These are phyloP conservation scores for Mycena olivaceomarginata DNA, from an alignment of 768 basidiomycete species.

Conservation along the genomic window DNA sequence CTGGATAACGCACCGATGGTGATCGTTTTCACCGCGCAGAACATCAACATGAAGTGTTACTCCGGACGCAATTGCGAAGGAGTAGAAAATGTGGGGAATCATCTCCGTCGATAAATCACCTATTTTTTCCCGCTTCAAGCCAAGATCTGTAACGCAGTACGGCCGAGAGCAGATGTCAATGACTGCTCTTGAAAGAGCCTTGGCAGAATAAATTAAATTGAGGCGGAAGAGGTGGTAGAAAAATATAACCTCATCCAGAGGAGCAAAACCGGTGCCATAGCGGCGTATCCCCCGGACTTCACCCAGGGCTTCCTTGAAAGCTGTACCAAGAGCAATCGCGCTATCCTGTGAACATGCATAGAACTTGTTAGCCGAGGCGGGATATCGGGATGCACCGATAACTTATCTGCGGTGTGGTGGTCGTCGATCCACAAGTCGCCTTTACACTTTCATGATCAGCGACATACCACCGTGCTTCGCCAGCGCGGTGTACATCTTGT, in stretches of 20 bases:
- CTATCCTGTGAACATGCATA: constrained; percentile 80
- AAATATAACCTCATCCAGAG: constrained; percentile 90
- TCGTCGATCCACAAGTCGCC: constrained; percentile 99
- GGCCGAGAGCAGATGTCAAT: constrained; percentile 99
- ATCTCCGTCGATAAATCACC: constrained; percentile 98
- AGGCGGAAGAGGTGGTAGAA: constrained; percentile 8
- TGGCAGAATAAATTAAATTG: constrained; percentile 34
- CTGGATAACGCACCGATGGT: constrained; percentile 84
- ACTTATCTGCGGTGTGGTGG: constrained; percentile 99
- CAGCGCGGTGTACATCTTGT: constrained; percentile 97
- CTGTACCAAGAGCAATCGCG: constrained; percentile 90
- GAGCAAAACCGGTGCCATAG: constrained; percentile 98
- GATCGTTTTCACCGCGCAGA: constrained; percentile 96
- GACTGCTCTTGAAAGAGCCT: constrained; percentile 97
- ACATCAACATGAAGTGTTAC: constrained; percentile 97
- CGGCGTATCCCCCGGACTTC: constrained; percentile 95
- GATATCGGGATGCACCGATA: background rate
- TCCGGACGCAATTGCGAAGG: constrained; percentile 97
- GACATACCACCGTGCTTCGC: constrained; percentile 98
- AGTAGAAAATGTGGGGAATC: constrained; percentile 98
- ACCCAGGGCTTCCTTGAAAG: constrained; percentile 96
- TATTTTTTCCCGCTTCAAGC: constrained; percentile 91
- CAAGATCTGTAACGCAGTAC: constrained; percentile 95
- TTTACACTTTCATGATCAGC: constrained; percentile 90
- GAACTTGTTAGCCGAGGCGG: constrained; percentile 41